Evolutionary conservation across 495 filamentous ascomycete genomes (phyloP), one percentile per base, ranked within the genome.

Genomic region (Talaromyces thailandensis): DNA sequence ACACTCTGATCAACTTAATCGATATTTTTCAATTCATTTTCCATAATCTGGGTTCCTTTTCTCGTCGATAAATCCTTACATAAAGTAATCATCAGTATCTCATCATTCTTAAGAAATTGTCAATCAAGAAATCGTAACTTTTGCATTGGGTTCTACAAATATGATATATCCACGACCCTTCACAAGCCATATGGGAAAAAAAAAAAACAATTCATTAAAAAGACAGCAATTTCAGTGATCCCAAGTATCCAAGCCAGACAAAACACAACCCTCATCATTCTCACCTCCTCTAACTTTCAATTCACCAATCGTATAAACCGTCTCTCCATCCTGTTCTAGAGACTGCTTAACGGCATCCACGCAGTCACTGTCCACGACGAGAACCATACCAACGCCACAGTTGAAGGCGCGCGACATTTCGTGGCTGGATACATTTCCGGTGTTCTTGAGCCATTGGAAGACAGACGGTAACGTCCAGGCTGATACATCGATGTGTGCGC

Each of bases 341-440:
- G 70, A 60, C 7, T 81, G 76, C 43, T 64, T 65, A 25, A 80
- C 74, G 56, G 75, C 75, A 29, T 84, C 79, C 0, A 67, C 83
- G 57, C 86, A 76, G 50, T 70, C 83, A 64, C 76, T 72, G 21
- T 78, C 79, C 0, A 96, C 91, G 7, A 90, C 92, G 7, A 93
- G 71, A 4, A 97, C 88, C 90, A 98, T 96, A 55, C 94, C 94
- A 24, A 98, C 71, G 59, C 94, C 94, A 24, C 85, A 90, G 77
- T 98, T 98, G 81, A 95, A 98, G n/a, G 89, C 89, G 62, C 91
- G 80, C 32, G 85, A 89, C 80, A 98, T 90, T 81, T 98, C 95
- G 11, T 70, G 57, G 0, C 87, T 76, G 45, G 78, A 80, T 12
- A 98, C 79, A 62, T 86, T 86, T n/a, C 92, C 94, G 25, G 81